Evolutionary conservation across 2,329 filamentous ascomycete genomes (phyloP).

Genomic region (Ophiocordyceps polyrhachis-furcata): DNA sequence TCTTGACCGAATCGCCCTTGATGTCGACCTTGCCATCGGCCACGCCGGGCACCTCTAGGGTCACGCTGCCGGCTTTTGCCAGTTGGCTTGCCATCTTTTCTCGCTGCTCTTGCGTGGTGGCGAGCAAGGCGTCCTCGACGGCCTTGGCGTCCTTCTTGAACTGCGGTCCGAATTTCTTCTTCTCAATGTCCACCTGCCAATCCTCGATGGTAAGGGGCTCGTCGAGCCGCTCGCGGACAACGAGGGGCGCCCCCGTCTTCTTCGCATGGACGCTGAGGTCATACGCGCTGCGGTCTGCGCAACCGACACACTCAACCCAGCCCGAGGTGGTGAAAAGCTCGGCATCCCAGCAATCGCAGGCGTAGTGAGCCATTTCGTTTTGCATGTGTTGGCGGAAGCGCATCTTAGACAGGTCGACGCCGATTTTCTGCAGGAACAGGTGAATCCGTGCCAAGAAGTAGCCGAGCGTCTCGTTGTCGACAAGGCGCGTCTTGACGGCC

Average conservation of each 20-base stretch:
- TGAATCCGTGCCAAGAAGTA: conserved; percentile 95
- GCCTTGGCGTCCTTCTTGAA: conserved; percentile 91
- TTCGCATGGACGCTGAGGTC: conserved; percentile 85
- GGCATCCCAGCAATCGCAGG: conserved; percentile 93
- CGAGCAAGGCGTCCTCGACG: conserved; percentile 62
- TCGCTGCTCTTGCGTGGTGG: conserved; percentile 60
- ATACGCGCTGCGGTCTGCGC: conserved; percentile 88
- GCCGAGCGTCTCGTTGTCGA: conserved; percentile 94
- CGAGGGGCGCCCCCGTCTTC: conserved; percentile 70
- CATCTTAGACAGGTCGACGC: conserved; percentile 71
- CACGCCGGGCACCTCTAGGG: conserved; percentile 51
- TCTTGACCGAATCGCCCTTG: conserved; percentile 57
- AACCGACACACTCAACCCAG: conserved; percentile 97
- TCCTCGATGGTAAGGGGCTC: conserved; percentile 68
- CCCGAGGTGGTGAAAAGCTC: conserved; percentile 82
- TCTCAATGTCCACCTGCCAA: conserved; percentile 74
- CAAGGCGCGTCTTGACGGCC: conserved; percentile 62
- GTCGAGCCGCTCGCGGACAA: conserved; percentile 66
- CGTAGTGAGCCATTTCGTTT: conserved; percentile 70
- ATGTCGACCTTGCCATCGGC: conserved; percentile 60
- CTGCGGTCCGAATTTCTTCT: conserved; percentile 86
- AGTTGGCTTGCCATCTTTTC: conserved; percentile 64
- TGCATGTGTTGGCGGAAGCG: conserved; percentile 95
- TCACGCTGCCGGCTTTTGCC: conserved; percentile 53
- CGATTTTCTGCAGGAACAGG: conserved; percentile 74